These are phyloP conservation scores for Schizosaccharomyces japonicus DNA, from an alignment of 805 yeast genomes.

Conservation along the genomic window DNA sequence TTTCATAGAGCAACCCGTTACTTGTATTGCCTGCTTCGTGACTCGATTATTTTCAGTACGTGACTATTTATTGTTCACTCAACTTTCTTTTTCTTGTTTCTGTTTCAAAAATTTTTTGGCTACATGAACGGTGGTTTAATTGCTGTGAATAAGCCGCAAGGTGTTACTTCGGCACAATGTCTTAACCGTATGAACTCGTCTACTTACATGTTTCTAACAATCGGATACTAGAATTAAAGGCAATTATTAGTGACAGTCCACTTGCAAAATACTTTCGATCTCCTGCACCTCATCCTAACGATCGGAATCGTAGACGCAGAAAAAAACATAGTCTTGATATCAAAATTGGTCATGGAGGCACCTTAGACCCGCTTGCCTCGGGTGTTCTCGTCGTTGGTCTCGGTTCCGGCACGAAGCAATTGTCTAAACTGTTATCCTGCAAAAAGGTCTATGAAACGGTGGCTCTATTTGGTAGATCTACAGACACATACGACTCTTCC, in stretches of 20 bases:
- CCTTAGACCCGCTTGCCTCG: slow-evolving; percentile 85
- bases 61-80: too few relatives aligned
- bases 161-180: background rate
- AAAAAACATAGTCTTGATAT: slow-evolving; percentile 20
- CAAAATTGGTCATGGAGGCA: slow-evolving; percentile 96
- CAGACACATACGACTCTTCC: slow-evolving; percentile 84
- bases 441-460: slow-evolving; percentile 53
- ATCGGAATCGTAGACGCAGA: slow-evolving; percentile 15
- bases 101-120: too few relatives aligned
- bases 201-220: background rate
- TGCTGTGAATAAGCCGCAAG: slow-evolving; percentile 1
- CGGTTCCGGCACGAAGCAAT: slow-evolving; percentile 71
- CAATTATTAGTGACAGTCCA: background rate
- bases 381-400: slow-evolving; percentile 79
- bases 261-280: background rate
- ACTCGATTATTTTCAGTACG: too few relatives aligned
- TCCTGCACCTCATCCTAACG: background rate
- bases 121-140: slow-evolving; percentile 2
- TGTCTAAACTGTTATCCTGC: slow-evolving; percentile 49
- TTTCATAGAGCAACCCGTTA: too few relatives aligned
- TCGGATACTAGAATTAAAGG: background rate
- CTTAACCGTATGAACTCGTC: background rate
- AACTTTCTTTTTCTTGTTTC: too few relatives aligned
- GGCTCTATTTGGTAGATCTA: slow-evolving; percentile 69
- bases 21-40: too few relatives aligned